Evolutionary conservation across 2,329 filamentous ascomycete species (phyloP).

Genomic region (Talaromyces sp.): DNA sequence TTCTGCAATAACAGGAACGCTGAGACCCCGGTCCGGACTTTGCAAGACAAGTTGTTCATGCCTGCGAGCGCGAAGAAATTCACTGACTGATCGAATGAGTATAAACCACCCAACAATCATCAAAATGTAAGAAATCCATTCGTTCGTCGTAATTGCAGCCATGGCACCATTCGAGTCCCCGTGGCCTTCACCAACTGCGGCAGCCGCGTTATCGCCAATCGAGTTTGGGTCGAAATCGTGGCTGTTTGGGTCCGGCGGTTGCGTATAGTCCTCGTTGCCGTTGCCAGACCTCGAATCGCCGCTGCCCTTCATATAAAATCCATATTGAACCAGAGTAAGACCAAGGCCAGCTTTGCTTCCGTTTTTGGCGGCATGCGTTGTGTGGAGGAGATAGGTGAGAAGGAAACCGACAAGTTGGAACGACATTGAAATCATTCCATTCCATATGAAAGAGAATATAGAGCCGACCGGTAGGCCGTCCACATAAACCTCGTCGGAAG

Average conservation of each 20-base stretch:
- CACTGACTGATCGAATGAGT: slow-evolving; percentile 84
- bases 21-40: slow-evolving; percentile 81
- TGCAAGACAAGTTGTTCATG: slow-evolving; percentile 92
- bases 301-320: slow-evolving; percentile 83
- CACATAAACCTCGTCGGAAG: slow-evolving; percentile 92
- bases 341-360: slow-evolving; percentile 90
- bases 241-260: slow-evolving; percentile 79
- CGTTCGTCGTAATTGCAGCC: slow-evolving; percentile 61
- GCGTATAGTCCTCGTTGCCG: slow-evolving; percentile 42
- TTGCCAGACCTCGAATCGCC: slow-evolving; percentile 36
- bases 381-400: slow-evolving; percentile 95
- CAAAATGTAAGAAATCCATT: slow-evolving; percentile 85
- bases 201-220: slow-evolving; percentile 45
- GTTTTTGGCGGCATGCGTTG: slow-evolving; percentile 96
- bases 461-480: slow-evolving; percentile 90
- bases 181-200: slow-evolving; percentile 20
- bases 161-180: slow-evolving; percentile 33
- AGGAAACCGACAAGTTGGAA: slow-evolving; percentile 97
- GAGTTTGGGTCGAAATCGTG: slow-evolving; percentile 77
- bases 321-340: slow-evolving; percentile 92
- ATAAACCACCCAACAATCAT: slow-evolving; percentile 99
- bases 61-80: slow-evolving; percentile 78
- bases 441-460: slow-evolving; percentile 72
- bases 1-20: slow-evolving; percentile 77
- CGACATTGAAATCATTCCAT: slow-evolving; percentile 90